Evolutionary conservation across 2,329 filamentous ascomycete genomes (phyloP).

Genomic region (Keithomyces neogunnii): DNA sequence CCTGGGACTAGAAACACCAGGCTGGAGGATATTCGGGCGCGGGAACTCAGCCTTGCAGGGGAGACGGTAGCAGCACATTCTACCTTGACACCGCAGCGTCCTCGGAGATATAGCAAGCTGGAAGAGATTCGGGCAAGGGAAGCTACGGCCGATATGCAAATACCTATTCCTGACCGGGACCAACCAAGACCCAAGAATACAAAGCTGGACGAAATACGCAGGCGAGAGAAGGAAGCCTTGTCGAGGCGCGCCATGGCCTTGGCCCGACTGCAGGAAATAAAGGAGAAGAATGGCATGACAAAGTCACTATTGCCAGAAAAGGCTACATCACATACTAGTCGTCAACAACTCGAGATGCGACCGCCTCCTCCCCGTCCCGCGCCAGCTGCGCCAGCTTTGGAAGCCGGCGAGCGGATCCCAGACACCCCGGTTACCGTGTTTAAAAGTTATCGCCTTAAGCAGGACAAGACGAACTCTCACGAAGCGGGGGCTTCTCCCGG

Average conservation of each 20-base stretch:
- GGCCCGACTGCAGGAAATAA: slow-evolving; percentile 43
- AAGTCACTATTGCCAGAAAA: slow-evolving; percentile 35
- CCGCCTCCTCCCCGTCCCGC: not conserved
- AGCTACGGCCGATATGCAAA: slow-evolving; percentile 20
- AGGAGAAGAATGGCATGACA: slow-evolving; percentile 38
- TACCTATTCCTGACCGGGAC: slow-evolving; percentile 21
- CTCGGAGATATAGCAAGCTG: slow-evolving; percentile 20
- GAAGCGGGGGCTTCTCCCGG: not conserved
- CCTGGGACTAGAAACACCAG: slow-evolving; percentile 30
- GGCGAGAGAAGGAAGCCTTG: slow-evolving; percentile 33
- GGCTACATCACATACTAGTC: slow-evolving; percentile 20
- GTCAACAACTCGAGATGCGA: slow-evolving; percentile 14
- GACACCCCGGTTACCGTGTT: slow-evolving; percentile 34
- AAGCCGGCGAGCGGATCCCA: slow-evolving; percentile 23
- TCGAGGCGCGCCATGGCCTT: slow-evolving; percentile 40
- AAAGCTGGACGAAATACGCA: slow-evolving; percentile 41
- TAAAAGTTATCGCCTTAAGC: slow-evolving; percentile 15
- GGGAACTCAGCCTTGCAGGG: slow-evolving; percentile 28
- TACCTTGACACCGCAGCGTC: slow-evolving; percentile 6
- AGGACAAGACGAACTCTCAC: slow-evolving; percentile 1
- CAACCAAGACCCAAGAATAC: slow-evolving; percentile 27
- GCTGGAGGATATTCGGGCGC: slow-evolving; percentile 35
- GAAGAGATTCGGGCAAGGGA: slow-evolving; percentile 29
- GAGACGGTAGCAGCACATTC: slow-evolving; percentile 11
- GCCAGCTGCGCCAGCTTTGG: not conserved